Conservation (phyloP, 2,329 filamentous ascomycete genomes). For the Stachybotrys chlorohalonatus region DNA sequence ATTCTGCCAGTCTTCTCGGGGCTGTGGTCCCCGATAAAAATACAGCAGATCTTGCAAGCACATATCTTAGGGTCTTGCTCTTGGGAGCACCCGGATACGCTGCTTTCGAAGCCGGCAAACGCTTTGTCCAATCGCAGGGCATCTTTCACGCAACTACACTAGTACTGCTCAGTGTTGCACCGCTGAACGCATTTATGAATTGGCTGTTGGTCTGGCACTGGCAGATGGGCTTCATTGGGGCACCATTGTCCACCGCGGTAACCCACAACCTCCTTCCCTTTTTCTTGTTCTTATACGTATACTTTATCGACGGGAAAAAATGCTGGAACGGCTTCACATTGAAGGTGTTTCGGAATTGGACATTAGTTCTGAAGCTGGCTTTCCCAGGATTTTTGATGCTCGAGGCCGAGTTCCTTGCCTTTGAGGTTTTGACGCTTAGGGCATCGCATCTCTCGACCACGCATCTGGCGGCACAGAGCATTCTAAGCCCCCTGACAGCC, state of each 20-base stretch:
- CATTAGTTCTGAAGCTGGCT: not conserved
- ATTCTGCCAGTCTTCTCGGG: slow-evolving; percentile 34
- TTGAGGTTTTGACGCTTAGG: not conserved
- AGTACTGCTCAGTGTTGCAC: slow-evolving; percentile 36
- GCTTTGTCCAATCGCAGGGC: slow-evolving; percentile 46
- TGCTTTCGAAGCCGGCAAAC: slow-evolving; percentile 43
- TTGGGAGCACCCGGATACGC: slow-evolving; percentile 43
- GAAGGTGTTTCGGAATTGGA: slow-evolving; percentile 14
- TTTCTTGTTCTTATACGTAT: slow-evolving; percentile 35
- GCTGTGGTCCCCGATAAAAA: slow-evolving; percentile 36
- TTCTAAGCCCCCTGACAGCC: not conserved
- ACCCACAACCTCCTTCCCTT: slow-evolving; percentile 39
- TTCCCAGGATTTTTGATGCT: not conserved
- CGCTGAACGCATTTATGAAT: slow-evolving; percentile 37
- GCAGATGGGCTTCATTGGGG: slow-evolving; percentile 38
- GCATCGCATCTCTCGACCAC: not conserved
- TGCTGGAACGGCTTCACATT: slow-evolving; percentile 25
- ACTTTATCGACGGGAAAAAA: slow-evolving; percentile 28
- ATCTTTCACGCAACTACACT: slow-evolving; percentile 39
- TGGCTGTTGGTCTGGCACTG: slow-evolving; percentile 36
- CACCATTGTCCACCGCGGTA: slow-evolving; percentile 38
- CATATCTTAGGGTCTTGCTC: slow-evolving; percentile 37
- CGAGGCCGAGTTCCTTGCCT: not conserved
- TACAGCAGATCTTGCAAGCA: slow-evolving; percentile 37
- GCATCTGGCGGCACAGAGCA: not conserved